Evolutionary conservation across 2,329 filamentous ascomycete species (phyloP).

Genomic region (Botrytis cinerea): DNA sequence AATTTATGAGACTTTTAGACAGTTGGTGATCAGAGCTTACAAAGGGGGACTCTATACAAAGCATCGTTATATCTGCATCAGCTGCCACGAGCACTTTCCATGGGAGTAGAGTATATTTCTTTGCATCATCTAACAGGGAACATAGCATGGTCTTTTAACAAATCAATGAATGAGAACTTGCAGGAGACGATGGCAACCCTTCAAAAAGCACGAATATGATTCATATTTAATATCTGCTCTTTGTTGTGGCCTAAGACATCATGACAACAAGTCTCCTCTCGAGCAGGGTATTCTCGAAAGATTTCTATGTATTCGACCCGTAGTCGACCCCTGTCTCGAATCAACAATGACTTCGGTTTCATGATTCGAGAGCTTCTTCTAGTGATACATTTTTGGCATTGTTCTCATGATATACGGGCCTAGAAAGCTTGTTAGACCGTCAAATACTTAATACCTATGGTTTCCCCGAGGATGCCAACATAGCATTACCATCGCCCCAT

Average conservation of each 20-base stretch:
- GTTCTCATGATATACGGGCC: background rate
- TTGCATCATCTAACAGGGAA: background rate
- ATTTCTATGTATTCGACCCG: background rate
- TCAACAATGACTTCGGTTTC: background rate
- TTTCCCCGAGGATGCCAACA: background rate
- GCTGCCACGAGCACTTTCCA: background rate
- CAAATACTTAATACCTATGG: background rate
- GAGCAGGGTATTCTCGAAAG: background rate
- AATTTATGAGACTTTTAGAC: background rate
- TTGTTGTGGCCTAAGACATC: background rate
- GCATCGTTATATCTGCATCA: background rate
- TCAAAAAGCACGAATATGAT: background rate
- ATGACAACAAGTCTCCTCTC: background rate
- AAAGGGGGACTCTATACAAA: background rate
- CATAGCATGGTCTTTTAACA: background rate
- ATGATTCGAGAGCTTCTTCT: background rate
- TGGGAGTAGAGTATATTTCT: accelerated
- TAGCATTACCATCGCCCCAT: background rate
- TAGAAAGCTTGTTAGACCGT: background rate
- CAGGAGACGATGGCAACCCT: background rate
- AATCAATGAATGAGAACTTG: background rate
- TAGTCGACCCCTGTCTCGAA: background rate
- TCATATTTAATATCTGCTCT: background rate
- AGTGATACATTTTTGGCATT: background rate
- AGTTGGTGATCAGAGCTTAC: background rate